Percentiles rank a stretch among this genome's conserved stretches.
phyloP scores from a whole-genome alignment of 1,284 basidiomycete genomes.

The Cryptococcus wingfieldii region DNA sequence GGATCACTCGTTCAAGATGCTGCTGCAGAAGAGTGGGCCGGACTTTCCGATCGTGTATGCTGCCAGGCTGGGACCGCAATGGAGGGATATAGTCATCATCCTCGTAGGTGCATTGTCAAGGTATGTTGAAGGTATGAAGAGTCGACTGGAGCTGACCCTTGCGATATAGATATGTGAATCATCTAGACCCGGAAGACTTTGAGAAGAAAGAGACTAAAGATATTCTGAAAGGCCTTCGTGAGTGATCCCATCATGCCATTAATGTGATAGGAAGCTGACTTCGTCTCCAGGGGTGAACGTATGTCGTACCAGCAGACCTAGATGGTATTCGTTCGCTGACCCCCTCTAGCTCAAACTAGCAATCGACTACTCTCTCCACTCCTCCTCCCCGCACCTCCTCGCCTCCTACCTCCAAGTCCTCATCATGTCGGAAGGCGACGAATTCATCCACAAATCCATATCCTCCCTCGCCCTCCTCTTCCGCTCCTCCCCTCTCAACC shows the following conservation, averaged over 20 bases:
- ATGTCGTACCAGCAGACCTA: neutral
- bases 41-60: constrained; percentile 49
- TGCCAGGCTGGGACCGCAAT: constrained; percentile 38
- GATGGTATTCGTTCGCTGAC: neutral
- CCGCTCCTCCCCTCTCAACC: constrained; percentile 6
- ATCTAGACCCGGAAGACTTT: constrained; percentile 46
- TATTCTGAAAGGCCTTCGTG: constrained; percentile 41
- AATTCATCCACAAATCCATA: constrained; percentile 39
- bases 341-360: constrained; percentile 45
- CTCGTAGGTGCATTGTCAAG: constrained; percentile 46
- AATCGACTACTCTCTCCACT: constrained; percentile 46
- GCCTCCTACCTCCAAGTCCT: constrained; percentile 49
- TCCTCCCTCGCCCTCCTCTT: constrained; percentile 43
- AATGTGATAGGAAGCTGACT: neutral
- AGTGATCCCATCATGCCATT: constrained; percentile 3
- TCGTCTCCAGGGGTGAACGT: constrained; percentile 38
- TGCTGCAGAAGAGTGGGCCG: constrained; percentile 47
- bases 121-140: constrained; percentile 15
- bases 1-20: constrained; percentile 44
- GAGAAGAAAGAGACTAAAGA: constrained; percentile 41
- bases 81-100: constrained; percentile 46
- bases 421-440: constrained; percentile 50
- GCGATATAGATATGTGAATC: constrained; percentile 43
- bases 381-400: constrained; percentile 36
- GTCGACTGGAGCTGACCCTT: neutral